Evolutionary conservation across 352 stramenopile genomes (phyloP).

Genomic region (Globisporangium alternatum): DNA sequence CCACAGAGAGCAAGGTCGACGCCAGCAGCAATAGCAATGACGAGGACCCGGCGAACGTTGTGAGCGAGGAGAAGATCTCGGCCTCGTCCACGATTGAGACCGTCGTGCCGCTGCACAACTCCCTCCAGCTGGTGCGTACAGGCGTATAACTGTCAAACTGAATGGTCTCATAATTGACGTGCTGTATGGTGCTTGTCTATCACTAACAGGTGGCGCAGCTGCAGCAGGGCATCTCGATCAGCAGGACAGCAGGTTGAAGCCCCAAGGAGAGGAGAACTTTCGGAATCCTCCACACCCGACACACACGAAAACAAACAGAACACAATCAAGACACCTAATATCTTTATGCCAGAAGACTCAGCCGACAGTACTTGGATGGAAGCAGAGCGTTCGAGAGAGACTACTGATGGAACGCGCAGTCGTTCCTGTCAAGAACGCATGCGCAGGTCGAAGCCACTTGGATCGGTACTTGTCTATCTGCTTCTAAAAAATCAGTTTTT

Average conservation of each 20-base stretch:
- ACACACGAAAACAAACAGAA: not conserved
- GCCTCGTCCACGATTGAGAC: constrained; percentile 74
- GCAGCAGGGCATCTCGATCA: constrained; percentile 53
- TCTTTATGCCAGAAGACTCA: constrained; percentile 1
- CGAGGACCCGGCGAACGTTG: constrained; percentile 37
- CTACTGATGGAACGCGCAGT: not conserved
- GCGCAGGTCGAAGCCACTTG: not conserved
- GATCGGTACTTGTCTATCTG: constrained; percentile 1
- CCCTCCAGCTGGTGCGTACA: constrained; percentile 53
- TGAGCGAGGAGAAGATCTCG: constrained; percentile 55
- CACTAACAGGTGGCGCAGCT: constrained; percentile 41
- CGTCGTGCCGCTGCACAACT: constrained; percentile 67
- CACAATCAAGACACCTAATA: constrained; percentile 1
- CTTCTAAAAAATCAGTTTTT: not conserved
- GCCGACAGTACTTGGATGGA: not conserved
- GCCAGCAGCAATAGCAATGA: constrained; percentile 8
- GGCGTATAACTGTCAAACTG: not conserved
- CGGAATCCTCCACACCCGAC: not conserved
- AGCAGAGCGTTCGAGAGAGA: not conserved
- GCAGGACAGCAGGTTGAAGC: constrained; percentile 34
- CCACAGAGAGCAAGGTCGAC: constrained; percentile 17
- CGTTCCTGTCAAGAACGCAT: not conserved
- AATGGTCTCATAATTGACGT: not conserved
- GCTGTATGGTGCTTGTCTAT: not conserved
- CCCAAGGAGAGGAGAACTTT: not conserved